Conservation (phyloP, 108 stramenopile species). For the Aurantiochytrium sp. region DNA sequence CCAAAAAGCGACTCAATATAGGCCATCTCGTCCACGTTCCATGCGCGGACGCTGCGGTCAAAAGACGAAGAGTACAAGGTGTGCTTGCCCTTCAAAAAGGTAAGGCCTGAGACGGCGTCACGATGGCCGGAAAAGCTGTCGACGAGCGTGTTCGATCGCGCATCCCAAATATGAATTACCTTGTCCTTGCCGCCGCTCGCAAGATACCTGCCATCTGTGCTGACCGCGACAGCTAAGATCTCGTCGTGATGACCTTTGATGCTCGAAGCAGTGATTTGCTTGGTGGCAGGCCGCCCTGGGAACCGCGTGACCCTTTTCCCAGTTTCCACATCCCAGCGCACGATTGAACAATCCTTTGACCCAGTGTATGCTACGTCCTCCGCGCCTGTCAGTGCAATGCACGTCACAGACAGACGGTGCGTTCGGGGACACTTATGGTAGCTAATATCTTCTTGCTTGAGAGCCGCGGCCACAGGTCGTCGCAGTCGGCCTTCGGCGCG, state of each 20-base stretch:
- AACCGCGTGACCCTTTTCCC: conserved; percentile 31
- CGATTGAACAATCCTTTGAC: conserved; percentile 85
- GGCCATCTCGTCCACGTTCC: conserved; percentile 25
- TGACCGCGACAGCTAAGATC: conserved; percentile 77
- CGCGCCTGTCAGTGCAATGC: conserved; percentile 63
- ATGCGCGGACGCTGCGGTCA: conserved; percentile 70
- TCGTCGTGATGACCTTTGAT: conserved; percentile 58
- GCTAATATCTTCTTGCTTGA: neutral
- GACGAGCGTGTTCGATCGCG: conserved; percentile 45
- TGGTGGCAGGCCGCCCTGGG: conserved; percentile 14
- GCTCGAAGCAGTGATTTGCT: neutral
- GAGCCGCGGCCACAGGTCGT: neutral
- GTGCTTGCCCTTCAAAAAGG: conserved; percentile 69
- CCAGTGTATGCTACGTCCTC: conserved; percentile 63
- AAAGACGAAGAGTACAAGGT: conserved; percentile 81
- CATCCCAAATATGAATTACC: conserved; percentile 70
- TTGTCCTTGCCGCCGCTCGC: conserved; percentile 81
- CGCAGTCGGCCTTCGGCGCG: neutral
- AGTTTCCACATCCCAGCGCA: conserved; percentile 79
- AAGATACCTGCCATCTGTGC: conserved; percentile 80
- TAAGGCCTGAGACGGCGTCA: conserved; percentile 57
- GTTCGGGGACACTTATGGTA: neutral
- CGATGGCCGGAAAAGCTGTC: conserved; percentile 69
- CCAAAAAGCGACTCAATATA: conserved; percentile 91
- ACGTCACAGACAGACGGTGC: conserved; percentile 50